Evolutionary conservation across 192 early-diverging fungal genomes (phyloP), one percentile per base, ranked within the genome.

Genomic region (Coemansia sp.): DNA sequence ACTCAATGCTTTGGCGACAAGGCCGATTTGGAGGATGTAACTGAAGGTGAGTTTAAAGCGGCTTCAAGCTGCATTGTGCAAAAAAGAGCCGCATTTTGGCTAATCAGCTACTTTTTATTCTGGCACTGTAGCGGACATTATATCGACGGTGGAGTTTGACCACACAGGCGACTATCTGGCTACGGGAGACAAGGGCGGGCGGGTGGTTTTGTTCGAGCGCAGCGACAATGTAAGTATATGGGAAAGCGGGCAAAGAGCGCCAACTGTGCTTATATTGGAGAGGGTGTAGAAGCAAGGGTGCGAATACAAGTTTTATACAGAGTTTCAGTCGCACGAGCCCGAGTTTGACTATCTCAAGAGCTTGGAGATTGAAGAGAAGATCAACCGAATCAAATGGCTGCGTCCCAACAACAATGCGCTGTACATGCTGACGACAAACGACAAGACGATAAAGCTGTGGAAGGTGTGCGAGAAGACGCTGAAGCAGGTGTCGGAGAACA

Each of bases 1-100:
- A 93, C 94, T 37, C 96, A 98, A 81, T 98, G 96, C 80, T 98
- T 98, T 82, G 96, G 96, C 50, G 96, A 98, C 81, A 98, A 98
- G 76, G 92, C 92, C 43, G 96, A 98, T 53, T 87, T 93, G 48
- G 96, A 98, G 54, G 96, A 98, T 72, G 91, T 98, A 51, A 97
- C 94, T 42, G 96, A 98, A 89, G 96, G 96, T 96, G 90, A 70
- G 73, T 28, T 28, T 26, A 26, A 1, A 26, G 23, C 23, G 23
- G 4, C 1, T 3, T 1, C 23, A 26, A 4, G 23, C 23, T 26
- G 23, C 23, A 26, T 26, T 26, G 23, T 26, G 23, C n/a, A 26
- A 26, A 26, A 26, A 26, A 4, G 23, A 3, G 23, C 23, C 23
- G 23, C 23, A 26, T 26, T 26, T 1, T 26, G 4, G 23, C 23